Percentiles rank a stretch among this genome's conserved stretches.
Conservation (phyloP, 2,329 filamentous ascomycete genomes). For the Diaporthe longicolla region DNA sequence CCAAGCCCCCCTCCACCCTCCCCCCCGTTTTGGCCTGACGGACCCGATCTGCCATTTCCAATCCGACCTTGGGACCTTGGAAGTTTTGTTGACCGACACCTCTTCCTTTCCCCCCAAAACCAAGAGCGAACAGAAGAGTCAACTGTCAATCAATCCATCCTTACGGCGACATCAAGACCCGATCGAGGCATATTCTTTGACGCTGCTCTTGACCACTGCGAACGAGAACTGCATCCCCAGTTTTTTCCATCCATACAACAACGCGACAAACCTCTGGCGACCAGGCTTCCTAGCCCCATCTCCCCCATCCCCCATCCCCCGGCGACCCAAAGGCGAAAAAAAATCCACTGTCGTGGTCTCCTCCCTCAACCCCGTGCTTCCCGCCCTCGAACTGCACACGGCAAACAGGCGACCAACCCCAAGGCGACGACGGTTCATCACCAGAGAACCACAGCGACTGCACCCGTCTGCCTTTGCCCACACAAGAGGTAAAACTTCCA, state of each 20-base stretch:
- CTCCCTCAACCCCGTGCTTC: slow-evolving; percentile 38
- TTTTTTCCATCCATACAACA: slow-evolving; percentile 28
- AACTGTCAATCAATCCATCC: slow-evolving; percentile 42
- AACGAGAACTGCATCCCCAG: slow-evolving; percentile 35
- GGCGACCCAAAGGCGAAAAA: slow-evolving; percentile 39
- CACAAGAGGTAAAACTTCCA: slow-evolving; percentile 25
- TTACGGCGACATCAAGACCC: slow-evolving; percentile 43
- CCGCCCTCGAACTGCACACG: slow-evolving; percentile 33
- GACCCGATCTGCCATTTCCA: slow-evolving; percentile 40
- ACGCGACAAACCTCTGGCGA: slow-evolving; percentile 41
- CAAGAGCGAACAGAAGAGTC: slow-evolving; percentile 28
- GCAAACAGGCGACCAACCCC: slow-evolving; percentile 36
- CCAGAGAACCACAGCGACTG: slow-evolving; percentile 22
- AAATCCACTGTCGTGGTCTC: slow-evolving; percentile 38
- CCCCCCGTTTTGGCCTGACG: slow-evolving; percentile 34
- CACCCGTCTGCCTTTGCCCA: slow-evolving; percentile 29
- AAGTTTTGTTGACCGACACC: slow-evolving; percentile 41
- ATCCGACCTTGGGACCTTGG: slow-evolving; percentile 33
- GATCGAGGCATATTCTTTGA: slow-evolving; percentile 39
- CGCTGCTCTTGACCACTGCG: slow-evolving; percentile 36
- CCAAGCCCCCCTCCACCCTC: background rate
- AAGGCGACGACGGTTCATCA: slow-evolving; percentile 40
- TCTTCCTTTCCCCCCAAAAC: slow-evolving; percentile 26
- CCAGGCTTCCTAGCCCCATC: slow-evolving; percentile 35
- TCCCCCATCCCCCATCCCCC: slow-evolving; percentile 31